Conservation (phyloP, 306 rosid species). For the Hippophae rhamnoides region DNA sequence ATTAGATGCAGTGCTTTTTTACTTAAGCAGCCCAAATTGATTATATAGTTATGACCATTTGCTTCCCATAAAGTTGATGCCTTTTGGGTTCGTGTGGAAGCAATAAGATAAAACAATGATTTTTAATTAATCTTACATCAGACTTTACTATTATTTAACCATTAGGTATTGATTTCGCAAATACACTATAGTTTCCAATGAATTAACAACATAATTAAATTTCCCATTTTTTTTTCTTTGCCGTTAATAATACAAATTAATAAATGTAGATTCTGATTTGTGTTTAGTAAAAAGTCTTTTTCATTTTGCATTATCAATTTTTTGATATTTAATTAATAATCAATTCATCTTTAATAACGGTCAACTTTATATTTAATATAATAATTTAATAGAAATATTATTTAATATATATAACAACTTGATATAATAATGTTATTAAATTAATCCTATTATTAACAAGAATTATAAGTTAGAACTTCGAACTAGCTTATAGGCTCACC, state of each 20-base stretch:
- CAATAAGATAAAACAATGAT: constrained; percentile 6
- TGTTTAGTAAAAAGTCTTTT: constrained; percentile 7
- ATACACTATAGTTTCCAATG: neutral
- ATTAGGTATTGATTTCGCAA: constrained; percentile 7
- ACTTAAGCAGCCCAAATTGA: constrained; percentile 20
- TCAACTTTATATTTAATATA: neutral
- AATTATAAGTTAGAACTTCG: no score
- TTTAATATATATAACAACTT: no score
- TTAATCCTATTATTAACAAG: no score
- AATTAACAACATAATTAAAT: constrained; percentile 1
- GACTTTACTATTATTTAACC: neutral
- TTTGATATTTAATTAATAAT: neutral
- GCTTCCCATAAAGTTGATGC: constrained; percentile 23
- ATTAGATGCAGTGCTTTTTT: constrained; percentile 13
- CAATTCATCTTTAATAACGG: neutral
- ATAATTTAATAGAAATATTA: neutral
- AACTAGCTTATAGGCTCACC: no score
- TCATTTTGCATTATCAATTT: neutral
- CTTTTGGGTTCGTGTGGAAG: constrained; percentile 27
- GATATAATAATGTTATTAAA: no score
- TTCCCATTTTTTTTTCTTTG: neutral
- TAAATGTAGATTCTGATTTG: neutral
- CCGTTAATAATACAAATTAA: neutral
- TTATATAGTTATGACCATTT: constrained; percentile 29
- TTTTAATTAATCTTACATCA: constrained; percentile 8